These are phyloP conservation scores for Blastocystis sp. DNA, from an alignment of 352 stramenopile species.

Conservation along the genomic window DNA sequence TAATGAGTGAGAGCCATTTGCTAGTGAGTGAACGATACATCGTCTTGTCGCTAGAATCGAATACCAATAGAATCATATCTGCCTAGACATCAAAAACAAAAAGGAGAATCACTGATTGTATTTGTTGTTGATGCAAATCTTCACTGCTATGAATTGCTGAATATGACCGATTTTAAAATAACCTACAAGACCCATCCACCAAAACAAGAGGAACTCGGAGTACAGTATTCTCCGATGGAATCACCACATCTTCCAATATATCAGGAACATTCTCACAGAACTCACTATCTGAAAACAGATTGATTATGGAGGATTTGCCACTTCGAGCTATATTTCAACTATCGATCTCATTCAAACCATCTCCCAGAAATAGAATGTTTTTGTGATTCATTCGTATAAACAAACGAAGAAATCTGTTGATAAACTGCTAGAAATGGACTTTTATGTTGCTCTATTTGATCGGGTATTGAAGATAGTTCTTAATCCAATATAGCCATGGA, in stretches of 20 bases:
- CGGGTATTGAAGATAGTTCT: too few species aligned
- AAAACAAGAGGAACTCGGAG: not conserved
- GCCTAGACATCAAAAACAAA: not conserved
- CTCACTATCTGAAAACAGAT: not conserved
- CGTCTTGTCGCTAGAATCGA: not conserved
- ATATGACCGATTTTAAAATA: not conserved
- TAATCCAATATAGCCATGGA: too few species aligned
- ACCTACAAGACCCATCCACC: not conserved
- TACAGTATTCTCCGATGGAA: not conserved
- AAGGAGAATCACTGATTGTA: not conserved
- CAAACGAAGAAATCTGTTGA: not conserved
- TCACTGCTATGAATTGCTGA: not conserved
- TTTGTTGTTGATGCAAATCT: not conserved
- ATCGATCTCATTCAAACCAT: not conserved
- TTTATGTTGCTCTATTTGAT: too few species aligned
- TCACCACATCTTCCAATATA: not conserved
- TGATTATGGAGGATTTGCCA: conserved; percentile 50
- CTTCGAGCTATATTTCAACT: not conserved
- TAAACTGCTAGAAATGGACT: too few species aligned
- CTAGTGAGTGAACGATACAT: not conserved
- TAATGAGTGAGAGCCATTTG: conserved; percentile 25
- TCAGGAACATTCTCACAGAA: not conserved
- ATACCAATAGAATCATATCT: conserved; percentile 1
- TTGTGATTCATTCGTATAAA: not conserved
- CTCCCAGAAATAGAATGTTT: conserved; percentile 24